Evolutionary conservation across 495 filamentous ascomycete genomes (phyloP).

Genomic region (Neurospora sp.): DNA sequence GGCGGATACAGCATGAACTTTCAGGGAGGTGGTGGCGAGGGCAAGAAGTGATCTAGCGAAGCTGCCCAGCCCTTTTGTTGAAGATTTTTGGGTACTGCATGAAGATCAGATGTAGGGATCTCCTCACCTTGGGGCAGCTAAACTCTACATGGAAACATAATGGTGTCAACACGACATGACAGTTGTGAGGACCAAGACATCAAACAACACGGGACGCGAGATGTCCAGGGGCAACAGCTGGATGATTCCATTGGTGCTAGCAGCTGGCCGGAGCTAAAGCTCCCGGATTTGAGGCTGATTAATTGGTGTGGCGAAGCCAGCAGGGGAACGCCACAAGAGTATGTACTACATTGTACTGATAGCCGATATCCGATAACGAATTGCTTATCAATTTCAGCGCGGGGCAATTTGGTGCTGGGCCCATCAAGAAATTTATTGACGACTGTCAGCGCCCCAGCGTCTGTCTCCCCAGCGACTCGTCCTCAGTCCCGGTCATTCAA

Average conservation of each 20-base stretch:
- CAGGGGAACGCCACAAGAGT: background rate
- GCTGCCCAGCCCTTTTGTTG: background rate
- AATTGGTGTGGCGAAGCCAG: background rate
- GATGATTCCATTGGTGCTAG: background rate
- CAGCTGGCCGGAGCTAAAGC: background rate
- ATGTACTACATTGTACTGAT: background rate
- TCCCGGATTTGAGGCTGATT: background rate
- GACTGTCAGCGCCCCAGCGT: background rate
- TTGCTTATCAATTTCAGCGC: constrained; percentile 6
- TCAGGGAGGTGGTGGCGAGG: constrained; percentile 29
- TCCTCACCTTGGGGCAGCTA: background rate
- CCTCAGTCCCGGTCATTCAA: background rate
- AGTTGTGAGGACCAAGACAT: background rate
- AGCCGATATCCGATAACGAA: constrained; percentile 1
- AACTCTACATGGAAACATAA: background rate
- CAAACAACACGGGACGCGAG: background rate
- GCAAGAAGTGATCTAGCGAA: background rate
- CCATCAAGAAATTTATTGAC: constrained; percentile 7
- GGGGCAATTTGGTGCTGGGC: constrained; percentile 3
- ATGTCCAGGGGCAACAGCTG: background rate
- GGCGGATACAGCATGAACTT: constrained; percentile 94
- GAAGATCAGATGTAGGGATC: background rate
- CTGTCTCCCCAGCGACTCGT: background rate
- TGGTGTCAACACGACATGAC: background rate
- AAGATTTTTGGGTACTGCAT: background rate